Evolutionary conservation across 2,329 filamentous ascomycete species (phyloP).

Genomic region (Pyricularia pennisetigena): DNA sequence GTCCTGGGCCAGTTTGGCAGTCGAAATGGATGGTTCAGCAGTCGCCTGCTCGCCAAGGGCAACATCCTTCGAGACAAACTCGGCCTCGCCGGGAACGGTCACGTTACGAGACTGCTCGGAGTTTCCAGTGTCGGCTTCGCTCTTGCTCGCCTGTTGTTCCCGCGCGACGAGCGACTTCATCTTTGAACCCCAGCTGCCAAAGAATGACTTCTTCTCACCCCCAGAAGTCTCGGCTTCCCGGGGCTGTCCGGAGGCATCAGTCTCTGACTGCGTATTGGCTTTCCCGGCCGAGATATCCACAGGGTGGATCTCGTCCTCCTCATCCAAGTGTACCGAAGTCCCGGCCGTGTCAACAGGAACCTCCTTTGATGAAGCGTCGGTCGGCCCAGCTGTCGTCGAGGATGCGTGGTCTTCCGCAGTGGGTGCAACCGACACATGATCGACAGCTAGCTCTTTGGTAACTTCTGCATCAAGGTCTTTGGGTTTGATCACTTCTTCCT

Average conservation of each 20-base stretch:
- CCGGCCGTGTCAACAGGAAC: neutral
- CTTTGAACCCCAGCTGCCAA: neutral
- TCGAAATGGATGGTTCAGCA: neutral
- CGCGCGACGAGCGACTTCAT: neutral
- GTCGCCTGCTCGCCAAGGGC: neutral
- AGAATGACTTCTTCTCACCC: neutral
- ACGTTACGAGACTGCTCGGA: neutral
- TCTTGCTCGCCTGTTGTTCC: neutral
- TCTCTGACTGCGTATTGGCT: neutral
- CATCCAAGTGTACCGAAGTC: neutral
- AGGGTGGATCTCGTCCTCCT: neutral
- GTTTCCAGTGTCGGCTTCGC: neutral
- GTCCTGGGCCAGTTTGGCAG: neutral
- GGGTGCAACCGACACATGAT: neutral
- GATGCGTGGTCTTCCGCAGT: neutral
- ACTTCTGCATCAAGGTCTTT: neutral
- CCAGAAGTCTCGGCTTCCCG: neutral
- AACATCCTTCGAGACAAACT: neutral
- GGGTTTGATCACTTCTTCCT: neutral
- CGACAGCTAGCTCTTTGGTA: neutral
- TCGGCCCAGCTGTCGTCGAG: neutral
- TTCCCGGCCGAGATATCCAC: constrained; percentile 1
- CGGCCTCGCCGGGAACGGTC: neutral
- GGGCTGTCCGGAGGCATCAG: neutral
- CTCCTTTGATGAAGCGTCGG: neutral